Base-by-base conservation (phyloP, 257 asterid genomes). In the Nicotiana attenuata region DNA sequence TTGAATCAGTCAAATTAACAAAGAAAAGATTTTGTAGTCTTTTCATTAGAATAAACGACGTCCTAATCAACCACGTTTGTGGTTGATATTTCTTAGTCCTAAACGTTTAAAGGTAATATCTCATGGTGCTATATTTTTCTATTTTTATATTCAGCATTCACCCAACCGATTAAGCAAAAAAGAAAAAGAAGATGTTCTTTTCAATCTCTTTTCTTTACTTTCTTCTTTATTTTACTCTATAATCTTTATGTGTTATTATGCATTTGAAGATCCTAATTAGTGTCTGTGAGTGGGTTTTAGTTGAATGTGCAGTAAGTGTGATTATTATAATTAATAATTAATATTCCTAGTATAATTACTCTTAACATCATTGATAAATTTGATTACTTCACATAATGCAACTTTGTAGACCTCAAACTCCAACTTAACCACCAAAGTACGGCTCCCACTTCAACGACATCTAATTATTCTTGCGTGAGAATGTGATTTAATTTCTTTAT, bases 391-490 rank as follows among this genome's bases (percentile, higher is more conserved):
- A 5, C 20, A 41, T n/a, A 69, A 69, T 20, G 16, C n/a, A 11
- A 17, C 5, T 69, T 9, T 67, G 0, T 69, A 19, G 47, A 71
- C 60, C 20, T 13, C 35, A 16, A 13, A 0, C 13, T 20, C 0
- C 78, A 47, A 73, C 5, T 73, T 47, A 24, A 73, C 71, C 53
- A 78, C 15, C 16, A 14, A 78, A 78, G 41, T 8, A 33, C 38
- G 24, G 31, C 24, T 35, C 57, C 57, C 73, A 60, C 41, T 45
- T 57, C 56, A 68, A 35, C 78, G 41, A 10, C 57, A 69, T 24
- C 41, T 78, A 15, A 78, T 78, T 78, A 60, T 78, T 78, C 38
- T 78, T 78, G 60, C 26, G 82, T 78, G 19, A 78, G 59, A 38
- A 22, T 60, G 20, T 13, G 14, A 38, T 35, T 68, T 38, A 38